Evolutionary conservation across 768 basidiomycete genomes (phyloP).

Genomic region (Rhizopogon vesiculosus): DNA sequence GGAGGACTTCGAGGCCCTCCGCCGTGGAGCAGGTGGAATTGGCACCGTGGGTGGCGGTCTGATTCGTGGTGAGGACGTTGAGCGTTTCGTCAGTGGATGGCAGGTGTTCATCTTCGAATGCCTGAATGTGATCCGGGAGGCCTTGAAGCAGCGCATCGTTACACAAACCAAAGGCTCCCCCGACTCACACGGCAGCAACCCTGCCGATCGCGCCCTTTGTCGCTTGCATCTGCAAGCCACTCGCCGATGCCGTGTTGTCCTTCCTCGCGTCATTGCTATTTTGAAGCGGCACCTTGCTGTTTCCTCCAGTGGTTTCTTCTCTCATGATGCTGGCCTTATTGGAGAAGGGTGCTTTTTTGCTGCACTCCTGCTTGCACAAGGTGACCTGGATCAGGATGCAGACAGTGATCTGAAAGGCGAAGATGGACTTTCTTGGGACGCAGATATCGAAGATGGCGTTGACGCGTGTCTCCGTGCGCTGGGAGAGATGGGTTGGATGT

Average conservation of each 20-base stretch:
- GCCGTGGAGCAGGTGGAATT: constrained; percentile 38
- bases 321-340: constrained; percentile 81
- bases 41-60: constrained; percentile 30
- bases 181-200: constrained; percentile 34
- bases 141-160: constrained; percentile 59
- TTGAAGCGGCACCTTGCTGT: constrained; percentile 44
- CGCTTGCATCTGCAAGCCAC: constrained; percentile 45
- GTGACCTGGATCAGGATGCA: constrained; percentile 47
- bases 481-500: constrained; percentile 79
- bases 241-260: constrained; percentile 41
- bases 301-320: constrained; percentile 54
- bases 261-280: constrained; percentile 48
- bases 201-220: constrained; percentile 42
- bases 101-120: constrained; percentile 92
- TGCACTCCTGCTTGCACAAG: constrained; percentile 66
- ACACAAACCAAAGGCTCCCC: constrained; percentile 33
- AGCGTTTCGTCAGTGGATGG: constrained; percentile 80
- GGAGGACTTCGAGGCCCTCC: constrained; percentile 75
- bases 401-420: constrained; percentile 20
- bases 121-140: constrained; percentile 83
- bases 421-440: constrained; percentile 18
- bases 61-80: constrained; percentile 47
- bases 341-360: constrained; percentile 91
- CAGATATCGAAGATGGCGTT: constrained; percentile 28
- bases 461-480: constrained; percentile 67